Percentiles rank a stretch among this genome's conserved stretches.
phyloP scores from a whole-genome alignment of 2,329 filamentous ascomycete genomes.

The Dactylonectria estremocensis region DNA sequence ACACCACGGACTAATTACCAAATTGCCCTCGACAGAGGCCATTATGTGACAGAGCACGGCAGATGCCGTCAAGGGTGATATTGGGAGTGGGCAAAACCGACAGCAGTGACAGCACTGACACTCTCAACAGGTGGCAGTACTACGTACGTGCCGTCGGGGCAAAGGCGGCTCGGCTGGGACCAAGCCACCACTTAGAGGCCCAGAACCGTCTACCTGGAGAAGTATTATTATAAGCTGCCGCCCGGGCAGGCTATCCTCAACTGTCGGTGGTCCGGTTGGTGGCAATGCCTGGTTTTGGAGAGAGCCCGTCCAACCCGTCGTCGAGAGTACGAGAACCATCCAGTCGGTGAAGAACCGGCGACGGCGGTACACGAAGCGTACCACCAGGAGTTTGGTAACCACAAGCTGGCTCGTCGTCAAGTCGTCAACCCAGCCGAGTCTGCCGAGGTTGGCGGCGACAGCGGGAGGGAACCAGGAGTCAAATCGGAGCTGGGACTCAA shows the following conservation, averaged over 20 bases:
- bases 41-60: constrained; percentile 11
- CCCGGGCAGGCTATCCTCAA: neutral
- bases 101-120: no score
- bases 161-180: constrained; percentile 1
- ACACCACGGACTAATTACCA: neutral
- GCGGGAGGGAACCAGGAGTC: neutral
- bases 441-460: constrained; percentile 21
- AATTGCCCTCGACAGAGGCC: neutral
- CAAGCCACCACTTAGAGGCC: neutral
- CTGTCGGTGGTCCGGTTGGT: neutral
- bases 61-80: constrained; percentile 26
- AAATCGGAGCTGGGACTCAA: neutral
- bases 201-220: neutral
- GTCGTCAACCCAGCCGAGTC: constrained; percentile 5
- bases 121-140: constrained; percentile 9
- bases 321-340: neutral
- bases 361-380: neutral
- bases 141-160: constrained; percentile 16
- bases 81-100: constrained; percentile 5
- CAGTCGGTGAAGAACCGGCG: neutral
- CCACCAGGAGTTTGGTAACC: neutral
- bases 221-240: neutral
- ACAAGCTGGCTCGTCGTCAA: neutral
- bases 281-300: neutral
- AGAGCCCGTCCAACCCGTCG: neutral